Evolutionary conservation across 805 yeast species (phyloP), one percentile per base, ranked within the genome.

Genomic region (Candida succiphila): DNA sequence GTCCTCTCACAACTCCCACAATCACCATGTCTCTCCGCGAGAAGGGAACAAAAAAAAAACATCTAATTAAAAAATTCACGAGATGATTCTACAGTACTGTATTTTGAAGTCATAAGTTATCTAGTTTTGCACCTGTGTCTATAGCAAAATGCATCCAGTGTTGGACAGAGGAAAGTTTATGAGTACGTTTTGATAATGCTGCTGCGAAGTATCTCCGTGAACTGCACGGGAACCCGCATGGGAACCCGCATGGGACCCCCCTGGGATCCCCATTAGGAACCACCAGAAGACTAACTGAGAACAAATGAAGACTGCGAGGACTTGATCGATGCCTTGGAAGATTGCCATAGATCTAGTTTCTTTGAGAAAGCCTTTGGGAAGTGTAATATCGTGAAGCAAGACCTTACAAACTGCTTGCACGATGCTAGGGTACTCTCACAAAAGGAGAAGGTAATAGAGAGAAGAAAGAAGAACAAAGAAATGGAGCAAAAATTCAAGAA

Each of bases 361-460:
- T 45, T 81, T 38, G 68, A 72, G 43, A 74, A 82, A 52, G 77
- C 83, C 7, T 62, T 85, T 44, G 97, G 97, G 19, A 65, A 72
- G 38, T 89, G 98, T 60, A 85, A 86, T 56, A 75, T 77, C 34
- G 78, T 81, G 46, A 87, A 87, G 48, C 84, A 81, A 41, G 88
- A 82, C 33, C 65, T 92, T 34, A 60, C 80, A 24, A 63, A 73
- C 48, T 89, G 98, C 58, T 64, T 94, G 17, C 92, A 86, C 49
- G 74, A 73, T 34, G 82, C 89, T 6, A 69, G 96, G 51, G 51
- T 74, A 12, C 68, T 67, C 20, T 75, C 72, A 23, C 79, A 76
- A 51, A 75, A 69, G 48, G 75, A 64, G 39, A 70, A 64, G 49
- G 72, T 61, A 44, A 51, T 58, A 51, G 62, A 63, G 44, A 72